These are phyloP conservation scores for Rosa multiflora DNA, from an alignment of 306 rosid genomes.

Conservation along the genomic window DNA sequence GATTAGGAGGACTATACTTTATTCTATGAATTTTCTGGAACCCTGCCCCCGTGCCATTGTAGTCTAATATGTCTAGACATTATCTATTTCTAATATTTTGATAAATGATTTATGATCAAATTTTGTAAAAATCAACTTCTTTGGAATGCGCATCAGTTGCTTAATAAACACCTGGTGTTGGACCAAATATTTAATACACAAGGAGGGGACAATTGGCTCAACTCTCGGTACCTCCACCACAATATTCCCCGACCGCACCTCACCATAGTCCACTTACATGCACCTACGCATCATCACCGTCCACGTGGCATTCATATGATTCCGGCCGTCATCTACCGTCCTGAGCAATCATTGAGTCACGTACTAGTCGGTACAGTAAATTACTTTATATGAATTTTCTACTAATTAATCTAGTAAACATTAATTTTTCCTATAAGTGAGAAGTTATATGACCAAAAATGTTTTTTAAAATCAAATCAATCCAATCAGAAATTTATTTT, in stretches of 20 bases:
- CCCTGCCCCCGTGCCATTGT: not conserved
- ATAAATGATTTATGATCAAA: not conserved
- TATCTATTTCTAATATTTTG: not conserved
- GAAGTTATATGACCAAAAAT: too few relatives aligned
- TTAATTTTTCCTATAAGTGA: too few relatives aligned
- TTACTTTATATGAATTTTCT: too few relatives aligned
- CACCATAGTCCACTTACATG: not conserved
- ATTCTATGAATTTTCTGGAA: not conserved
- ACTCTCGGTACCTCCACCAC: conserved; percentile 26
- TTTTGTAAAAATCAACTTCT: conserved; percentile 8
- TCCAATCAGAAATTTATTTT: too few relatives aligned
- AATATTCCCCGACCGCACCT: conserved; percentile 12
- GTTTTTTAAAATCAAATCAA: too few relatives aligned
- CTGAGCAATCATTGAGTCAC: not conserved
- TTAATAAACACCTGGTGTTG: not conserved
- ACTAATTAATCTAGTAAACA: too few relatives aligned
- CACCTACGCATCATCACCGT: conserved; percentile 11
- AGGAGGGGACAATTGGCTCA: conserved; percentile 28
- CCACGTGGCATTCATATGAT: conserved; percentile 16
- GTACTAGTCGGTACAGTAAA: too few relatives aligned
- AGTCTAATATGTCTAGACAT: not conserved
- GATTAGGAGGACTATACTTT: not conserved
- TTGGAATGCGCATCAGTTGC: conserved; percentile 26
- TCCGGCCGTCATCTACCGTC: not conserved
- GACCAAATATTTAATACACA: conserved; percentile 16